Evolutionary conservation across 1,284 basidiomycete species (phyloP).

Genomic region (Wolfiporia cocos): DNA sequence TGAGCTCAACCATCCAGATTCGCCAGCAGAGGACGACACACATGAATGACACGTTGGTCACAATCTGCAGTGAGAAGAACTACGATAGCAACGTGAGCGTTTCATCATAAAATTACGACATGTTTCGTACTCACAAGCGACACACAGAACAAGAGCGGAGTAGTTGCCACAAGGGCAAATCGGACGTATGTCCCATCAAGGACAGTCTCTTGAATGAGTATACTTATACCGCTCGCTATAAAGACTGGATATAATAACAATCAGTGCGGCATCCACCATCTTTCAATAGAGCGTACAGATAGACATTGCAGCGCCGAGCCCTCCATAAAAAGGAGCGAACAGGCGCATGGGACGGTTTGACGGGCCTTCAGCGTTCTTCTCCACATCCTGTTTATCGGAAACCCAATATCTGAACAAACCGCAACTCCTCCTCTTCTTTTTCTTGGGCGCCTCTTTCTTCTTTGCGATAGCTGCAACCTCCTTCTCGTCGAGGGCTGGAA

Average conservation of each 20-base stretch:
- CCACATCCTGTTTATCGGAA: conserved; percentile 34
- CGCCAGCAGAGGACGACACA: too few species aligned
- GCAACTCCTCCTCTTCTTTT: conserved; percentile 26
- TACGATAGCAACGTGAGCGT: conserved; percentile 18
- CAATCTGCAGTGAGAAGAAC: conserved; percentile 61
- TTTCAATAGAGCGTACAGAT: conserved; percentile 44
- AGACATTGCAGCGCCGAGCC: conserved; percentile 59
- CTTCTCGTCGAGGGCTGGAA: conserved; percentile 15
- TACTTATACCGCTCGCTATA: conserved; percentile 48
- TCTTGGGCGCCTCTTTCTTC: conserved; percentile 26
- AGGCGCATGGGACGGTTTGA: conserved; percentile 52
- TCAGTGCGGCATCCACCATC: too few species aligned
- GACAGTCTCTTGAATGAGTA: conserved; percentile 58
- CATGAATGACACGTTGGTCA: conserved; percentile 55
- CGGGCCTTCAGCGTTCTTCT: conserved; percentile 39
- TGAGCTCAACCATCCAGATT: too few species aligned
- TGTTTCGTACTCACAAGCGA: conserved; percentile 52
- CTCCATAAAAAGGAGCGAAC: conserved; percentile 77
- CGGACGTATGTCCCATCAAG: conserved; percentile 61
- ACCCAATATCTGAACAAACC: conserved; percentile 32
- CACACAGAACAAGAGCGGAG: conserved; percentile 69
- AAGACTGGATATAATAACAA: conserved; percentile 61
- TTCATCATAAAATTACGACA: not conserved
- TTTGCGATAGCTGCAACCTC: conserved; percentile 24
- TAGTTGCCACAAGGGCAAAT: conserved; percentile 56